Conservation (phyloP, 192 early-diverging fungal species). For the Podila minutissima region DNA sequence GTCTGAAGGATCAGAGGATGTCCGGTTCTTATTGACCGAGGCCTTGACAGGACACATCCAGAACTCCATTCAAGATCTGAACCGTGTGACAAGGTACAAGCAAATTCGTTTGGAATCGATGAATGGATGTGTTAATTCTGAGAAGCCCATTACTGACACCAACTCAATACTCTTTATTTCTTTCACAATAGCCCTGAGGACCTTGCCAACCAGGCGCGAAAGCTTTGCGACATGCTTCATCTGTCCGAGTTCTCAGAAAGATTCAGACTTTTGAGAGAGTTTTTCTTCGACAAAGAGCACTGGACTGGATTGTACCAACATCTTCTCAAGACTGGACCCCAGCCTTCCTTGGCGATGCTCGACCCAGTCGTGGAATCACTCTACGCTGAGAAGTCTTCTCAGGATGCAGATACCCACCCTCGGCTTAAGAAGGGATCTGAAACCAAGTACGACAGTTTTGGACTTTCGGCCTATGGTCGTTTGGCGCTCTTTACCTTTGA, state of each 20-base stretch:
- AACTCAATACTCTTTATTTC: not conserved
- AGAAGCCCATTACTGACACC: not conserved
- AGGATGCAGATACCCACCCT: not conserved
- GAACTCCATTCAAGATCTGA: slow-evolving; percentile 46
- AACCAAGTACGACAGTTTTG: slow-evolving; percentile 57
- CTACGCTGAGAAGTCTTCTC: slow-evolving; percentile 22
- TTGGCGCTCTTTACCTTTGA: slow-evolving; percentile 55
- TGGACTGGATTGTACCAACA: slow-evolving; percentile 50
- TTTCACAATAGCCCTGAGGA: slow-evolving; percentile 55
- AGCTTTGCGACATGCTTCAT: slow-evolving; percentile 36
- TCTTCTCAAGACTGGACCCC: slow-evolving; percentile 37
- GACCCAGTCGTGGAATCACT: slow-evolving; percentile 36
- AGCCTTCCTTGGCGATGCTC: slow-evolving; percentile 25
- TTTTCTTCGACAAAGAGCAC: slow-evolving; percentile 48
- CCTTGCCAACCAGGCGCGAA: slow-evolving; percentile 50
- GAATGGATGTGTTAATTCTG: not conserved
- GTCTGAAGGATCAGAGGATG: slow-evolving; percentile 28
- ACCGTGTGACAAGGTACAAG: slow-evolving; percentile 47
- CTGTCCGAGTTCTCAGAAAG: slow-evolving; percentile 26
- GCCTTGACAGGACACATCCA: slow-evolving; percentile 38
- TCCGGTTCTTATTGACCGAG: slow-evolving; percentile 24
- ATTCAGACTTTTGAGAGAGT: slow-evolving; percentile 22
- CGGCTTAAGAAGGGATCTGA: not conserved
- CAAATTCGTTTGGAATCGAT: no score
- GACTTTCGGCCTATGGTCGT: slow-evolving; percentile 58